phyloP scores from a whole-genome alignment of 2,329 filamentous ascomycete species.

The Thelonectria blattea region DNA sequence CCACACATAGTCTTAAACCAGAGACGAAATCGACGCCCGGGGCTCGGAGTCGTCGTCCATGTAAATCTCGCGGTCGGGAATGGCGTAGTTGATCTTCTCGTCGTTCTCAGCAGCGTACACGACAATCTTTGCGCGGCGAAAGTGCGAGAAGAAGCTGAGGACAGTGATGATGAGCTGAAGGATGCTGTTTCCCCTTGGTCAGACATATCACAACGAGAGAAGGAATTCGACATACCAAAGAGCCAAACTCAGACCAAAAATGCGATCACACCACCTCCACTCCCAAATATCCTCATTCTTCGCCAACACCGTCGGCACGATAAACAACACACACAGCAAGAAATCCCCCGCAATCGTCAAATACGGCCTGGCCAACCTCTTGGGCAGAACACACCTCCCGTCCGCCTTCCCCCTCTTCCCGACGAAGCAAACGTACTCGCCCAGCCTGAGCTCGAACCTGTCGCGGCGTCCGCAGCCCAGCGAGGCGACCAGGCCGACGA shows the following conservation, averaged over 20 bases:
- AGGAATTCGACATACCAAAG: slow-evolving; percentile 26
- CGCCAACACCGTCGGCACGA: slow-evolving; percentile 25
- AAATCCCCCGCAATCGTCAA: slow-evolving; percentile 29
- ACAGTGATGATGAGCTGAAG: slow-evolving; percentile 24
- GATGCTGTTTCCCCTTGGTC: slow-evolving; percentile 8
- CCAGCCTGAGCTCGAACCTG: slow-evolving; percentile 34
- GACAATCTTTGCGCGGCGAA: slow-evolving; percentile 29
- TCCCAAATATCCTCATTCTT: slow-evolving; percentile 13
- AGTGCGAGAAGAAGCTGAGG: slow-evolving; percentile 26
- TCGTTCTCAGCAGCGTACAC: slow-evolving; percentile 28
- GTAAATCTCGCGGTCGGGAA: slow-evolving; percentile 24
- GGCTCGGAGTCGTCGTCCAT: slow-evolving; percentile 29
- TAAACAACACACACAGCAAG: slow-evolving; percentile 25
- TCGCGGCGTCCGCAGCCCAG: slow-evolving; percentile 11
- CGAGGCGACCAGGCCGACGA: slow-evolving; percentile 23
- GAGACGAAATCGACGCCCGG: slow-evolving; percentile 27
- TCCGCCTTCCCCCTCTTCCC: slow-evolving; percentile 17
- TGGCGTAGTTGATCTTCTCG: slow-evolving; percentile 15
- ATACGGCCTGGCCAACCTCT: slow-evolving; percentile 11
- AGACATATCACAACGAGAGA: not conserved
- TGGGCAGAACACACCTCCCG: not conserved
- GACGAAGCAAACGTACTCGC: slow-evolving; percentile 29
- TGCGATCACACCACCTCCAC: not conserved
- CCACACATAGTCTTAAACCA: slow-evolving; percentile 8
- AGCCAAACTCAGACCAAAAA: slow-evolving; percentile 25